Evolutionary conservation across 441 rosid species (phyloP), one percentile per base, ranked within the genome.

Genomic region (Gossypium trilobum): DNA sequence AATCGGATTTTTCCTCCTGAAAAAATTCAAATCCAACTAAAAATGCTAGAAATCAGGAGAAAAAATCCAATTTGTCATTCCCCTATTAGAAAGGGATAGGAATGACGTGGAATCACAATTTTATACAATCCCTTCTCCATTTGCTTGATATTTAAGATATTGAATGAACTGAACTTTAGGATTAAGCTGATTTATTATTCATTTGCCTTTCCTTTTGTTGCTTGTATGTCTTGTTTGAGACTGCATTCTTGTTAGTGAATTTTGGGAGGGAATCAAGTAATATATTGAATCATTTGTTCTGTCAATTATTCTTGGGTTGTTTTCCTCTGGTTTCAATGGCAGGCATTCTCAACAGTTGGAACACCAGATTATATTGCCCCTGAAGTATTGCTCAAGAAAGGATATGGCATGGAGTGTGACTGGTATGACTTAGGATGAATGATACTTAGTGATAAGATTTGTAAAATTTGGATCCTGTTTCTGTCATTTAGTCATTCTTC

Each of bases 281-380:
- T 27, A 7, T 7, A 25, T 14, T 6, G 20, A 31, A 52, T 29
- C 17, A 70, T 33, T 70, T 55, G 11, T 31, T 19, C 11, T 11
- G 10, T 70, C 54, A 39, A 17, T 29, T 19, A 31, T 68, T 62
- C 48, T 19, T 56, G 25, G 78, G 39, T 79, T 82, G 55, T 77
- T 68, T 29, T 77, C 54, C 72, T 23, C 62, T 61, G 75, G 68
- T 65, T 71, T 69, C 68, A 20, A 69, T 76, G 74, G 62, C 84
- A 92, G 97, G 97, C 99, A 66, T 92, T 74, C 81, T 92, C 97
- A 23, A 90, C 97, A n/a, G 99, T 94, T 68, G 99, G 97, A 63
- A 92, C 97, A 19, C 96, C 97, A 13, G 97, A 94, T 78, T 94
- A 94, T 85, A 94, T 94, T 81, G 97, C 99, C 73, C 96, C 99